Conservation (phyloP, 164 flowering plant genomes). For the Platanus orientalis region DNA sequence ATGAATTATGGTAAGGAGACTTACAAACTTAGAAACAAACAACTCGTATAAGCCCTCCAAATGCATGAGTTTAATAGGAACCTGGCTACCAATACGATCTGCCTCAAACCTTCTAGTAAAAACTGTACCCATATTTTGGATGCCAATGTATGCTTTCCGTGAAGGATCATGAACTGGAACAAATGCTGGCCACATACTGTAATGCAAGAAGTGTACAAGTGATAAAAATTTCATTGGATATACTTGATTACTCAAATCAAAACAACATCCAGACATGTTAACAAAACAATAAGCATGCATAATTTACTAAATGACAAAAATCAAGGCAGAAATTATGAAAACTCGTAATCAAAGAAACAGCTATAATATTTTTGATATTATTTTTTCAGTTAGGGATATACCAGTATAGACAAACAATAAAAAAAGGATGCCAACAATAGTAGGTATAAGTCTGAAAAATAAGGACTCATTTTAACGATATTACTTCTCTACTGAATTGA, state of each 20-base stretch:
- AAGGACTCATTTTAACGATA: background rate
- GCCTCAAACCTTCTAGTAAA: constrained; percentile 95
- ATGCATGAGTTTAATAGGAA: constrained; percentile 92
- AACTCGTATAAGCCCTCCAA: constrained; percentile 92
- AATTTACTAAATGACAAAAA: background rate
- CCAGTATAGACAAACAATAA: no score
- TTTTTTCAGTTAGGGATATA: no score
- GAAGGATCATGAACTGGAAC: constrained; percentile 98
- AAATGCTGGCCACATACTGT: constrained; percentile 95
- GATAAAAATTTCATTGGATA: background rate
- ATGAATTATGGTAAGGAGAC: constrained; percentile 19
- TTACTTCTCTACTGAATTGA: background rate
- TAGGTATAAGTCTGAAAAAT: no score
- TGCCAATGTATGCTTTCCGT: constrained; percentile 85
- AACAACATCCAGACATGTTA: background rate
- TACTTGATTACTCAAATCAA: constrained; percentile 3
- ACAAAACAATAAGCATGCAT: background rate
- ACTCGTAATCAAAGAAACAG: background rate
- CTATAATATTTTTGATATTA: background rate
- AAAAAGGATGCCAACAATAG: no score
- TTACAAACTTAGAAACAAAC: constrained; percentile 92
- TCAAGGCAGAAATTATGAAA: background rate
- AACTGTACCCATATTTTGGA: constrained; percentile 91
- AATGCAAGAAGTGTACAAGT: constrained; percentile 9
- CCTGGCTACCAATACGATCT: constrained; percentile 90